Evolutionary conservation across 352 stramenopile species (phyloP), one percentile per base, ranked within the genome.

Genomic region (Achlya hypogyna): DNA sequence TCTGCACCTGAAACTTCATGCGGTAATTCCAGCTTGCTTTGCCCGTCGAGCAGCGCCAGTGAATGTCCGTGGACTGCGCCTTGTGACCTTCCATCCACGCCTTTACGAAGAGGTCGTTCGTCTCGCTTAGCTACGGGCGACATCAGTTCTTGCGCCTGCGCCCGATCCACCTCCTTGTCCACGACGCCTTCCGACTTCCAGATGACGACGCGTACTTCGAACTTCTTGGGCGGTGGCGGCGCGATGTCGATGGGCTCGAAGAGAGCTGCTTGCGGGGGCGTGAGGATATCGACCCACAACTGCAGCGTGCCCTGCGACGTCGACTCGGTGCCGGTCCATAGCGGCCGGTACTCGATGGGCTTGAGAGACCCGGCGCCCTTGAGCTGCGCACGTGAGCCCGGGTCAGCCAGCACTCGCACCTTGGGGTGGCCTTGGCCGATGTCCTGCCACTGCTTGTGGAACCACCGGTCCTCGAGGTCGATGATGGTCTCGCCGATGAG

Each of bases 401-500:
- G 53, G 53, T 35, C 20, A 60, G 40, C 20, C 9, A 1, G 20
- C 6, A 49, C 6, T n/a, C 25, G 28, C 5, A 84, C 32, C 9
- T 70, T 72, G 18, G 51, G 53, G 4, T 79, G 62, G 43, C 56
- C 54, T 5, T 73, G 56, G 18, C 81, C 70, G 65, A 88, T 74
- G 16, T 75, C 71, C 31, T 96, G 86, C 87, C 88, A 96, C 22
- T 88, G 78, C 6, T 78, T 75, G 65, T 96, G 85, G 68, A 97
- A 97, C 92, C 91, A 97, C 23, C 92, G 77, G 40, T 98, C 92
- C 68, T 98, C 92, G 4, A 98, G 72, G 51, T 97, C 92, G 62
- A 98, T 96, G 0, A 80, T 89, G 0, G 91, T 97, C 2, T 81
- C 79, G 3, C 92, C 91, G 29, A 98, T 97, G 1, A 98, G 78